Base-by-base conservation (phyloP, 352 stramenopile genomes). In the Hyaloperonospora arabidopsidis region DNA sequence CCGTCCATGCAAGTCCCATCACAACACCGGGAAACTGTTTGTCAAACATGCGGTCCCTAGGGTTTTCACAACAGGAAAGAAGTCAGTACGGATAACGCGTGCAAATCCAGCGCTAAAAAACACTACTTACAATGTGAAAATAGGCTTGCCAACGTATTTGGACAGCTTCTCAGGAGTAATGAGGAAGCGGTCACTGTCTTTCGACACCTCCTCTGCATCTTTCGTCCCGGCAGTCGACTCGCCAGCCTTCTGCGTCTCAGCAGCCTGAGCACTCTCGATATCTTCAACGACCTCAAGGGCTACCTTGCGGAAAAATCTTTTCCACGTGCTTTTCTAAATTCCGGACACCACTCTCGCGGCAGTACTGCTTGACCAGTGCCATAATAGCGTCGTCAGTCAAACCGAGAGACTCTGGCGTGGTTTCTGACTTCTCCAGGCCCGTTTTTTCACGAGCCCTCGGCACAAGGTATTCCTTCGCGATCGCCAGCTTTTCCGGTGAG, bases 311-410 rank as follows among this genome's bases (percentile, higher is more conserved):
- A 67, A 97, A 98, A 28, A 99, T 97, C 61, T 97, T 98, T 58
- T 98, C 95, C 32, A 99, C 96, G 55, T 98, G 88, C 69, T 99
- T 98, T 61, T 98, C 84, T 5, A 99, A 65, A 57, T 97, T 98
- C 41, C 97, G 91, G 15, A 99, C 96, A 48, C 97, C 97, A 49
- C 89, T 96, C 69, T 99, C 97, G 48, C 96, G 84, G 45, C 93
- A 98, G 74, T 99, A 99, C 47, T 88, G 77, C 59, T 89, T 89
- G 12, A 93, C 79, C 2, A 93, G 65, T 17, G 77, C 77, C 36
- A 89, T 56, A 49, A 99, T 95, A 17, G 97, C 95, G 23, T 96
- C 93, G 43, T 97, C 86, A 4, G 84, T 85, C 44, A 99, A 87
- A 0, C 81, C 80, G 13, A 99, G 57, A 6, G 84, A 89, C 40